These are phyloP conservation scores for Ilyonectria robusta DNA, from an alignment of 2,329 filamentous ascomycete species.

Conservation along the genomic window DNA sequence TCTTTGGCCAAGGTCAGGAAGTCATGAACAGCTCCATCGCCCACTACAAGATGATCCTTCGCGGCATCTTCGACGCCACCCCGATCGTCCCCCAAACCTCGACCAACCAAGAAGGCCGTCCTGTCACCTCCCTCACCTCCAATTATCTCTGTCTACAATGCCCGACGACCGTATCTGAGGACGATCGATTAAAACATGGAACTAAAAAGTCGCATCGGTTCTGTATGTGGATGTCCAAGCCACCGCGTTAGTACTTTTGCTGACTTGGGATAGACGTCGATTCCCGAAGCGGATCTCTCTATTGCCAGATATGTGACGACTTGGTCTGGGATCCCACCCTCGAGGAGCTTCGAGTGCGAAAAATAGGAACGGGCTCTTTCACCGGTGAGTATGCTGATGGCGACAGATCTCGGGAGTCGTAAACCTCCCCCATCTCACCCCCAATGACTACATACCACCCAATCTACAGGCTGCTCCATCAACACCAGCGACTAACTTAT, in stretches of 20 bases:
- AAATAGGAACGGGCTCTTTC: constrained; percentile 77
- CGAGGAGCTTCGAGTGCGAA: constrained; percentile 80
- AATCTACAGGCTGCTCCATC: background rate
- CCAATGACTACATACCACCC: background rate
- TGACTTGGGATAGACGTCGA: constrained; percentile 75
- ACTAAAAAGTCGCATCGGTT: constrained; percentile 80
- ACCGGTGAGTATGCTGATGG: constrained; percentile 63
- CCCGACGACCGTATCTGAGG: constrained; percentile 75
- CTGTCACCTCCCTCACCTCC: constrained; percentile 74
- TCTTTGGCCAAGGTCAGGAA: constrained; percentile 73
- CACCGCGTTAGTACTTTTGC: constrained; percentile 12
- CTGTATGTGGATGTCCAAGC: constrained; percentile 65
- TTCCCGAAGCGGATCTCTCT: constrained; percentile 80
- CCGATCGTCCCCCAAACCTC: constrained; percentile 77
- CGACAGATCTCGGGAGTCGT: background rate
- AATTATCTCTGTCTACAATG: constrained; percentile 84
- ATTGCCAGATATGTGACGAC: constrained; percentile 86
- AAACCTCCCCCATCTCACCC: background rate
- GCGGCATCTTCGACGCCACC: constrained; percentile 78
- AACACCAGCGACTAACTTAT: constrained; percentile 11
- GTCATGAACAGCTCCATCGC: constrained; percentile 78
- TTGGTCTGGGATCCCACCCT: constrained; percentile 87
- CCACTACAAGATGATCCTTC: constrained; percentile 80
- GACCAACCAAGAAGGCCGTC: constrained; percentile 68
- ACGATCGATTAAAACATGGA: constrained; percentile 77